phyloP scores from a whole-genome alignment of 2,329 filamentous ascomycete genomes.

The Beauveria pseudobassiana region DNA sequence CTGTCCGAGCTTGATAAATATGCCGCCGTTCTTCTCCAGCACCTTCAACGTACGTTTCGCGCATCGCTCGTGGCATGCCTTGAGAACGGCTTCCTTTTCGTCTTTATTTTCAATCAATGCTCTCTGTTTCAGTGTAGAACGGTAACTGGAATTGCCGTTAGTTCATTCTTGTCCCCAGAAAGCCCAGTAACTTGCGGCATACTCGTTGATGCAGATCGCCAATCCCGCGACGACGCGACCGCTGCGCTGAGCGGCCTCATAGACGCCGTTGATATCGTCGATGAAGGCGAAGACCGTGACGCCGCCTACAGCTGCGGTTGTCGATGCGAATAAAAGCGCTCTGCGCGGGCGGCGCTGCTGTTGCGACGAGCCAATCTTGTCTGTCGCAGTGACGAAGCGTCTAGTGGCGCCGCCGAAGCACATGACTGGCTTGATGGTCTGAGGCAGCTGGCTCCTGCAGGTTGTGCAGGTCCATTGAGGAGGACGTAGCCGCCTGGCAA shows the following conservation, averaged over 20 bases:
- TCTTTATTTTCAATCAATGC: conserved; percentile 54
- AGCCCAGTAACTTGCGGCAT: conserved; percentile 17
- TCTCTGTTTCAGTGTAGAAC: conserved; percentile 67
- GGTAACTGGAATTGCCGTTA: conserved; percentile 56
- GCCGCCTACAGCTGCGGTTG: conserved; percentile 41
- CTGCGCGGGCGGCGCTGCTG: conserved; percentile 20
- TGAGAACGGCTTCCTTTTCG: conserved; percentile 61
- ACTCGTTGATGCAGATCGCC: conserved; percentile 85
- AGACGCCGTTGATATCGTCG: conserved; percentile 68
- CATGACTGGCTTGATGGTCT: conserved; percentile 20
- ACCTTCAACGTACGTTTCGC: conserved; percentile 79
- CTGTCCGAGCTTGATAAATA: conserved; percentile 97
- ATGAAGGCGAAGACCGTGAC: conserved; percentile 46
- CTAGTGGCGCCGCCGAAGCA: conserved; percentile 19
- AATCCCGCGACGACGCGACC: conserved; percentile 70
- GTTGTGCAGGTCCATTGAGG: conserved; percentile 39
- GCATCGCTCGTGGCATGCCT: conserved; percentile 85
- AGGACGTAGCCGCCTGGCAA: conserved; percentile 30
- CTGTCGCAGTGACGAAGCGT: conserved; percentile 22
- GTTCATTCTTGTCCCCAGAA: neutral
- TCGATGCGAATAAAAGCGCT: conserved; percentile 40
- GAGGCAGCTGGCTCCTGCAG: conserved; percentile 34
- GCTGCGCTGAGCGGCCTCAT: conserved; percentile 67
- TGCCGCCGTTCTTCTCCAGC: conserved; percentile 91
- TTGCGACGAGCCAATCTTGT: conserved; percentile 17